Conservation (phyloP, 2,329 filamentous ascomycete genomes). For the Cladophialophora yegresii region DNA sequence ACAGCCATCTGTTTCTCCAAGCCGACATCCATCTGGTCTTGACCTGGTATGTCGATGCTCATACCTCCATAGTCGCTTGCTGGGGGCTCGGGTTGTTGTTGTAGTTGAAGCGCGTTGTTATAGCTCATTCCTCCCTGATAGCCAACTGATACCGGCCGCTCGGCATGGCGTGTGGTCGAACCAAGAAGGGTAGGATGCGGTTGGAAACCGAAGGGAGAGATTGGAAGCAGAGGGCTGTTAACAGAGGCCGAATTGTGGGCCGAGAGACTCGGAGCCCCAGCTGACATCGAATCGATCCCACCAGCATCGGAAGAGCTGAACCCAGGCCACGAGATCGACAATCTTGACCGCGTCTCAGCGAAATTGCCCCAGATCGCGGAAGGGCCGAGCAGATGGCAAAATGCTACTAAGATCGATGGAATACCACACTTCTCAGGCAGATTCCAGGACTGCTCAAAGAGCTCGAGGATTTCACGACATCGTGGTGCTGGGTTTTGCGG, state of each 20-base stretch:
- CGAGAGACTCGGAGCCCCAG: background rate
- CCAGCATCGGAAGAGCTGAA: background rate
- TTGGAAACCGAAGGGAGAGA: slow-evolving; percentile 1
- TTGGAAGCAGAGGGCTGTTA: background rate
- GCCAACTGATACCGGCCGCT: background rate
- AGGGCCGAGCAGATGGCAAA: slow-evolving; percentile 16
- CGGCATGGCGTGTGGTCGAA: background rate
- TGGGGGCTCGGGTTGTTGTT: background rate
- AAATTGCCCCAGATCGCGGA: background rate
- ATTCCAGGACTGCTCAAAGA: slow-evolving; percentile 24
- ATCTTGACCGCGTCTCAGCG: slow-evolving; percentile 2
- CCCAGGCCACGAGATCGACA: slow-evolving; percentile 20
- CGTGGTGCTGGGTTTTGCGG: background rate
- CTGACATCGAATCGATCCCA: background rate
- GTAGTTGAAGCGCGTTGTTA: background rate
- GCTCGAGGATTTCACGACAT: slow-evolving; percentile 18
- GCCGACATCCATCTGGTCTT: background rate
- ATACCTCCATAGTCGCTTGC: slow-evolving; percentile 21
- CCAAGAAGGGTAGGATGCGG: background rate
- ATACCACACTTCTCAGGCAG: slow-evolving; percentile 15
- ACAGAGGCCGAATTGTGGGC: background rate
- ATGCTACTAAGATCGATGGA: slow-evolving; percentile 20
- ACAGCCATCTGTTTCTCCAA: background rate
- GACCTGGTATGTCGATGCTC: slow-evolving; percentile 16
- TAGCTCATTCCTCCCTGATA: slow-evolving; percentile 9